phyloP scores from a whole-genome alignment of 805 yeast species.

The Isabelozyma pseudorhagii region DNA sequence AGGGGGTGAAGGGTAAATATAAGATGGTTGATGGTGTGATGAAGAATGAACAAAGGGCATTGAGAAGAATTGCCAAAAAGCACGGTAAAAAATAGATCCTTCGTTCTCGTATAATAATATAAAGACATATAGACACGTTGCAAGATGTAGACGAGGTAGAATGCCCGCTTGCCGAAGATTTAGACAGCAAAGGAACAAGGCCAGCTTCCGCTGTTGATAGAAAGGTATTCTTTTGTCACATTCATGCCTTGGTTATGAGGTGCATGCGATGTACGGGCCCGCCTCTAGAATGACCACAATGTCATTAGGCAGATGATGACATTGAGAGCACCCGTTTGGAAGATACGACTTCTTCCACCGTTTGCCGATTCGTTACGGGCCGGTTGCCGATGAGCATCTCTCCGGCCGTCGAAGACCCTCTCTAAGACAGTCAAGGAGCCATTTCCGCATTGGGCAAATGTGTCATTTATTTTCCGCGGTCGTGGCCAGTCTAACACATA shows the following conservation, averaged over 20 bases:
- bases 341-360: too few species aligned
- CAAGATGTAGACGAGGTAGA: not conserved
- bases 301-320: too few species aligned
- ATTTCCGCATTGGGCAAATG: not conserved
- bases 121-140: not conserved
- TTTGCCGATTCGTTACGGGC: too few species aligned
- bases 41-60: conserved; percentile 96
- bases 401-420: not conserved
- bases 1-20: conserved; percentile 94
- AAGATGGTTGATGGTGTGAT: conserved; percentile 98
- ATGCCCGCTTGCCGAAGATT: not conserved
- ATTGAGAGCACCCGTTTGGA: too few species aligned
- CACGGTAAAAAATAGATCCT: conserved; percentile 44
- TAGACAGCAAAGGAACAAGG: not conserved
- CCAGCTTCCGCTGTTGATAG: too few species aligned
- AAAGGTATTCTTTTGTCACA: too few species aligned
- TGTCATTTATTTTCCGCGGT: not conserved
- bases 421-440: not conserved
- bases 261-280: too few species aligned
- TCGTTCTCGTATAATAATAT: not conserved
- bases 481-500: not conserved
- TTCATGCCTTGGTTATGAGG: too few species aligned
- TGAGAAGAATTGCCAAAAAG: conserved; percentile 86
- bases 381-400: too few species aligned
- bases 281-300: too few species aligned